Base-by-base conservation (phyloP, 768 basidiomycete species). In the Collybia sp. region DNA sequence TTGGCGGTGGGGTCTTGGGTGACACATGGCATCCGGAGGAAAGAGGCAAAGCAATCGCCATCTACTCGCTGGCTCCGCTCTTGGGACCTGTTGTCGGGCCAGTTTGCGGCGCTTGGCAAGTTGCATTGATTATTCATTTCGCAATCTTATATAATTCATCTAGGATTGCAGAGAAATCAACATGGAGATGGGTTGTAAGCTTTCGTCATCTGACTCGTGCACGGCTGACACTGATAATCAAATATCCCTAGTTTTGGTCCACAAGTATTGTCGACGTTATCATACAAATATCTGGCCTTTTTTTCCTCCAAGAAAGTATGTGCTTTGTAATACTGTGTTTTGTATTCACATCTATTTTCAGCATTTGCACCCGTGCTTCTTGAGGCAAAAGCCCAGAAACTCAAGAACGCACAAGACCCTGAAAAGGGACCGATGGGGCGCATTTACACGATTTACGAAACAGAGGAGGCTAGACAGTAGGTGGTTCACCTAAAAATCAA, bases 101-200 rank as follows among this genome's bases (percentile, higher is more conserved):
- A 1, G 63, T 81, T 2, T 76, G 77, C 17, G 83, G 82, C 4
- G 79, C 78, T 17, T 84, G 80, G 77, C 75, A 36, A 35, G 63
- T 60, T 13, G 6, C 16, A 6, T 5, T 25, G 20, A 12, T 30
- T 44, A 33, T 12, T 16, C 13, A 38, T 18, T 43, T 3, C 15
- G 31, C 6, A 42, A 30, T 15, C 0, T 13, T 16, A 35, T 30
- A 16, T 9, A 32, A 6, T 17, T 2, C 34, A 3, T 25, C 4
- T 25, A 73, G 72, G 71, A 76, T 88, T 19, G 77, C 79, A 0
- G 67, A 85, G 35, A 66, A 64, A 32, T 74, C 82, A 0, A 81
- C 80, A 0, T 88, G 85, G 85, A 67, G 82, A 59, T 87, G 83
- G 84, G 83, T 85, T 25, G 79, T 77, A 59, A 35, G 77, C 68